These are phyloP conservation scores for Amanita exitialis DNA, from an alignment of 768 basidiomycete species.

Conservation along the genomic window DNA sequence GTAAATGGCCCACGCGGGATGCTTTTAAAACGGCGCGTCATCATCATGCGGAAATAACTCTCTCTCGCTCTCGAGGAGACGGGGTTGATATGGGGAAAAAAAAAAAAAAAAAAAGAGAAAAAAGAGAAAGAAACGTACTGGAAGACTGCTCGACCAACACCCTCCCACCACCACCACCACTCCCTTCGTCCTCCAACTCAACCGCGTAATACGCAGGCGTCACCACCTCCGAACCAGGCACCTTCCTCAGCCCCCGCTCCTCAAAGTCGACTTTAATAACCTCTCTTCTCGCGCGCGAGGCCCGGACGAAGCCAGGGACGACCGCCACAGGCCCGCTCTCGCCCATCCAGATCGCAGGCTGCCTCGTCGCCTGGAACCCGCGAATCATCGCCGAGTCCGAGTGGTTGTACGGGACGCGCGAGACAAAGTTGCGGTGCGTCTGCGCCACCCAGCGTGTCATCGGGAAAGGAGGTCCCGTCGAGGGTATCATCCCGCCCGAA, in stretches of 20 bases:
- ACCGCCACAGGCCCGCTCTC: conserved; percentile 59
- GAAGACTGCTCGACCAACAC: conserved; percentile 52
- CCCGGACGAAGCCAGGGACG: conserved; percentile 40
- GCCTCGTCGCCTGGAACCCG: conserved; percentile 74
- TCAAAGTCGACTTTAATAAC: conserved; percentile 47
- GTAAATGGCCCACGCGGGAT: conserved; percentile 66
- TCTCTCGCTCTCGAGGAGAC: too few relatives aligned
- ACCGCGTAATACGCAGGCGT: conserved; percentile 49
- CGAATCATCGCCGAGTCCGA: conserved; percentile 39
- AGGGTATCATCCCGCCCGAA: conserved; percentile 73
- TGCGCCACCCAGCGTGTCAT: conserved; percentile 86
- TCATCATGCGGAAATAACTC: too few relatives aligned
- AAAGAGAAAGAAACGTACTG: conserved; percentile 29
- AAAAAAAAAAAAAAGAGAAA: too few relatives aligned
- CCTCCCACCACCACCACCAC: conserved; percentile 31
- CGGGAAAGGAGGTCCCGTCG: conserved; percentile 67
- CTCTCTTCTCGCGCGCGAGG: background rate
- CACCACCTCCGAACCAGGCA: conserved; percentile 40
- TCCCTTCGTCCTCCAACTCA: conserved; percentile 38
- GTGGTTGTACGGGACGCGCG: conserved; percentile 61
- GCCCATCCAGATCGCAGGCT: conserved; percentile 88
- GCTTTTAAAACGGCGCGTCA: conserved; percentile 29
- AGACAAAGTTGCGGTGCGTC: conserved; percentile 69
- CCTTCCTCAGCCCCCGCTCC: conserved; percentile 44
- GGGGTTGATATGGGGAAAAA: too few relatives aligned